A percentile compares a stretch with the other conserved stretches of the same genome.
Conservation (phyloP, 331 rosid genomes). For the Quercus tomentella region DNA sequence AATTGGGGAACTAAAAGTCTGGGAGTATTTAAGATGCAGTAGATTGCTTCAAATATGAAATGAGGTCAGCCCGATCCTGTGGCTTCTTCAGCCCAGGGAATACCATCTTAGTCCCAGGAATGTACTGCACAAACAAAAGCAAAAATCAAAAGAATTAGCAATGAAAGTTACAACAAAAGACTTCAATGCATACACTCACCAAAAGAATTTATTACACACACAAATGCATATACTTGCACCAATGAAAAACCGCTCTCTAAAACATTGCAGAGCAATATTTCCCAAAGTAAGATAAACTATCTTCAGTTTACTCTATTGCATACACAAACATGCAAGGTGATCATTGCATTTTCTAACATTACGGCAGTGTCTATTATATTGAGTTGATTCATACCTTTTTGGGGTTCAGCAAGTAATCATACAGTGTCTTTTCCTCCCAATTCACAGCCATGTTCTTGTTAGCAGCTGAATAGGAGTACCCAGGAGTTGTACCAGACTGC, state of each 20-base stretch:
- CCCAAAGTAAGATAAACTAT: no score
- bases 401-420: constrained; percentile 84
- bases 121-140: constrained; percentile 56
- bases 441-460: constrained; percentile 87
- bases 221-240: no score
- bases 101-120: constrained; percentile 96
- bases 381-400: constrained; percentile 54
- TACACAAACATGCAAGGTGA: not conserved
- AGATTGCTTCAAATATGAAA: constrained; percentile 68
- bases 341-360: not conserved
- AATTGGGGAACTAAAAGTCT: constrained; percentile 3
- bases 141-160: not conserved
- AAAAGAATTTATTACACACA: no score
- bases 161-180: not conserved
- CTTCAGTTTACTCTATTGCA: no score
- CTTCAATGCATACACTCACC: not conserved
- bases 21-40: constrained; percentile 43
- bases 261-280: no score
- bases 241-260: no score
- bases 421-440: constrained; percentile 85
- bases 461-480: constrained; percentile 83
- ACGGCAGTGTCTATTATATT: no score
- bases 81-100: constrained; percentile 93
- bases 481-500: constrained; percentile 86
- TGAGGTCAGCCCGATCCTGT: constrained; percentile 84